phyloP scores from a whole-genome alignment of 768 basidiomycete genomes.

The Boletus reticulatus region DNA sequence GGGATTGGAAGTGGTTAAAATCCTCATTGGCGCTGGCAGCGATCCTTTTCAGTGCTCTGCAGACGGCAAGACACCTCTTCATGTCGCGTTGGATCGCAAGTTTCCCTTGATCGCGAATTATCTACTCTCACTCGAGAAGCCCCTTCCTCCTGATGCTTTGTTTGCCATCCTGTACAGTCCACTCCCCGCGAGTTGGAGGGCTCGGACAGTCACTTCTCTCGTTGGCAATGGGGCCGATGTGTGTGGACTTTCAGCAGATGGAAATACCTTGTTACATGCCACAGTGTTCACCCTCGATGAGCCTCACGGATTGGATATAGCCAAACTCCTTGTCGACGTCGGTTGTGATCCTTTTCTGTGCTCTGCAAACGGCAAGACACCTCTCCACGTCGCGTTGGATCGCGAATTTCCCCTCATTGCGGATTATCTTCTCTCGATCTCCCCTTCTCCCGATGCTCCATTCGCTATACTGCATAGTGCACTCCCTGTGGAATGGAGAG shows the following conservation, averaged over 20 bases:
- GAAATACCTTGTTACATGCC: background rate
- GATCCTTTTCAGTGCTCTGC: background rate
- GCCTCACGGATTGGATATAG: no score
- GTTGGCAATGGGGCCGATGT: background rate
- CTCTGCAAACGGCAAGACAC: background rate
- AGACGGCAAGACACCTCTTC: background rate
- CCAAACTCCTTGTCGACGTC: background rate
- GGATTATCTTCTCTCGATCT: background rate
- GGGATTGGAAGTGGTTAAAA: background rate
- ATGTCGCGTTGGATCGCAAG: background rate
- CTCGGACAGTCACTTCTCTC: background rate
- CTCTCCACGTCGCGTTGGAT: conserved; percentile 7
- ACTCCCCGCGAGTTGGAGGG: background rate
- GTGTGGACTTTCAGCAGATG: background rate
- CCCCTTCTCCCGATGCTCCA: background rate
- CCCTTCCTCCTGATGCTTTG: background rate
- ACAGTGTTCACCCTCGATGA: no score
- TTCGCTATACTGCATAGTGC: background rate
- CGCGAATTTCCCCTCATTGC: background rate
- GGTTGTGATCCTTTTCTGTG: conserved; percentile 3
- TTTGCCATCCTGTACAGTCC: background rate
- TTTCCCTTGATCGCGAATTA: background rate
- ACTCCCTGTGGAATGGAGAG: background rate
- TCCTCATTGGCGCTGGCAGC: background rate
- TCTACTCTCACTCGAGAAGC: background rate